Conservation (phyloP, 2,329 filamentous ascomycete species). For the Rhynchosporium secalis region DNA sequence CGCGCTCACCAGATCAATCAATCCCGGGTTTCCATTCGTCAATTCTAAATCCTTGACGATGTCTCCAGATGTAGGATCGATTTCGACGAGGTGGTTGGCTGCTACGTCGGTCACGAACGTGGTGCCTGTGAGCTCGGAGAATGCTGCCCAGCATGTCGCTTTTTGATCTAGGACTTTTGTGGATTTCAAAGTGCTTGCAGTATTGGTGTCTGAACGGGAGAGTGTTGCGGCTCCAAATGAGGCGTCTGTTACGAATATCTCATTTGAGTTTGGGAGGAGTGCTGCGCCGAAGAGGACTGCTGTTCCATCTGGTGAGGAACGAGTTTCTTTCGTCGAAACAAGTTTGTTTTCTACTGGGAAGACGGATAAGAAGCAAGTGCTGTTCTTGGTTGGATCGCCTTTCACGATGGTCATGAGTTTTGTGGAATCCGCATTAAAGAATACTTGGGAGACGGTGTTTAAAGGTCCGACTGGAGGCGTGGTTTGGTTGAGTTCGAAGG, state of each 20-base stretch:
- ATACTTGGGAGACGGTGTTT: constrained; percentile 60
- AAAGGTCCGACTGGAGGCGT: constrained; percentile 58
- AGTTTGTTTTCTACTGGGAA: constrained; percentile 45
- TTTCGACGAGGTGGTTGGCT: constrained; percentile 55
- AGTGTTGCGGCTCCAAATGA: constrained; percentile 57
- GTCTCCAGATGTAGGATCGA: constrained; percentile 51
- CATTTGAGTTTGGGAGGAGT: constrained; percentile 45
- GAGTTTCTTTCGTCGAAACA: constrained; percentile 36
- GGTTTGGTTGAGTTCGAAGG: constrained; percentile 53
- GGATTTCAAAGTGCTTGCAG: constrained; percentile 38
- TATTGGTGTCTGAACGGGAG: constrained; percentile 41
- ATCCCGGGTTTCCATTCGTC: constrained; percentile 49
- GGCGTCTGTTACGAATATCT: constrained; percentile 55
- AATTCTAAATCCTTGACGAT: constrained; percentile 48
- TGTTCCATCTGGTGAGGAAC: constrained; percentile 53
- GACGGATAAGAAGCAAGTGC: constrained; percentile 55
- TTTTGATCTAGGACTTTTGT: constrained; percentile 49
- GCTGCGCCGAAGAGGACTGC: constrained; percentile 57
- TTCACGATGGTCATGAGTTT: constrained; percentile 59
- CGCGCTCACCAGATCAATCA: constrained; percentile 54
- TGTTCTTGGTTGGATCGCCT: constrained; percentile 55
- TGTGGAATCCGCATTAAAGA: constrained; percentile 57
- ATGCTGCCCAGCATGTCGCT: constrained; percentile 60
- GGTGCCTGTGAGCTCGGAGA: constrained; percentile 49
- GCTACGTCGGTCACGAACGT: constrained; percentile 60